Base-by-base conservation (phyloP, 352 stramenopile genomes). In the Pythium guiyangense region DNA sequence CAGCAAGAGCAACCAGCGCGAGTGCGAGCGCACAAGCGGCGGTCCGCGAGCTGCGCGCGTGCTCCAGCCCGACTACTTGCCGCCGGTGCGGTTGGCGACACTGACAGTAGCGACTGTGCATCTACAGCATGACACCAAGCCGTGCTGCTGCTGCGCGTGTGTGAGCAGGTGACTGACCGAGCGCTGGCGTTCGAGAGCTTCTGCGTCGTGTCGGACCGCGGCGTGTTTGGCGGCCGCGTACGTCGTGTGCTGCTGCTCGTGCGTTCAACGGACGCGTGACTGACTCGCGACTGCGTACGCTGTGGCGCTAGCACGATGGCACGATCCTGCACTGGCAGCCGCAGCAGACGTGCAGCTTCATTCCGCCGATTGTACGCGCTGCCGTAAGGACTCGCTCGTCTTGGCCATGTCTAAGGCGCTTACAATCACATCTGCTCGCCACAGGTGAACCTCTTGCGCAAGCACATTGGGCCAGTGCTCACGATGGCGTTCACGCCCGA, bases 161-260 rank as follows among this genome's bases (percentile, higher is more conserved):
- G 14, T 49, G 14, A 8, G 12, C 42, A 86, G 74, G 50, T 82
- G 4, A 61, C 63, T 0, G 62, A 74, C 20, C 73, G 72, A 55
- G 52, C 26, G 3, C 40, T 70, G 10, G 50, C 65, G 12, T 85
- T 87, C 49, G 70, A 81, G 48, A 74, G 59, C 51, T 86, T 82
- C 46, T 63, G 64, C 4, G 48, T 85, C 14, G 63, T 82, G 4
- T 20, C 53, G 5, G 70, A 82, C 4, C 70, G 69, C 35, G 77
- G 68, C 11, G 49, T 92, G 42, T 92, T 88, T 58, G 74, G 62
- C n/a, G 81, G 81, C 25, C 68, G 75, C 43, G 79, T 88, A 65
- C 49, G 65, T 69, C 6, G 31, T 12, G 48, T 2, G 18, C 12
- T 47, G 15, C 31, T 14, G 22, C 2, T 27, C 3, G 22, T 12